Evolutionary conservation across 2,329 filamentous ascomycete species (phyloP).

Genomic region (Neofusicoccum sp.): DNA sequence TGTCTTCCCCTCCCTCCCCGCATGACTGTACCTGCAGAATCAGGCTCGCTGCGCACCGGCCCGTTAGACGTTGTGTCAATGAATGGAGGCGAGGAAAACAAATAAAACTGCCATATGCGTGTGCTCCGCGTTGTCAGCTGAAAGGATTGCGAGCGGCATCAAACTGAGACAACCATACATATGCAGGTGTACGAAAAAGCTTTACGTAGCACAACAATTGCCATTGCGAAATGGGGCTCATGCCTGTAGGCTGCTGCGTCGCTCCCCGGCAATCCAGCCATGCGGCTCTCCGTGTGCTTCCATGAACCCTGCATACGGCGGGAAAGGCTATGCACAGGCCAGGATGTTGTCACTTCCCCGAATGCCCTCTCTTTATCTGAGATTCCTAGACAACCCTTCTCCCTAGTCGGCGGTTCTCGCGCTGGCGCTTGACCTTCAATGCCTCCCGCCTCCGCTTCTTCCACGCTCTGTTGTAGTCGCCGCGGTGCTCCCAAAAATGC

Average conservation of each 20-base stretch:
- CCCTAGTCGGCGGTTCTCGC: slow-evolving; percentile 57
- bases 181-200: slow-evolving; percentile 11
- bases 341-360: neutral
- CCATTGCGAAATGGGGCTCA: slow-evolving; percentile 13
- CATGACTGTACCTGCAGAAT: slow-evolving; percentile 11
- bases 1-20: slow-evolving; percentile 4
- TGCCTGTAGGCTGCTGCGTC: slow-evolving; percentile 4
- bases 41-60: neutral
- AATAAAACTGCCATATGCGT: slow-evolving; percentile 3
- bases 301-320: slow-evolving; percentile 8
- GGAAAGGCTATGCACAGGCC: neutral
- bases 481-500: slow-evolving; percentile 58
- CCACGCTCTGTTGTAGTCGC: slow-evolving; percentile 50
- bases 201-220: slow-evolving; percentile 1
- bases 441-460: slow-evolving; percentile 58
- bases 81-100: slow-evolving; percentile 4
- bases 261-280: slow-evolving; percentile 2
- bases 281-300: slow-evolving; percentile 11
- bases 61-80: neutral
- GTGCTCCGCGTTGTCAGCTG: neutral
- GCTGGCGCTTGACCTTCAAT: slow-evolving; percentile 59
- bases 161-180: slow-evolving; percentile 7
- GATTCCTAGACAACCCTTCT: slow-evolving; percentile 23
- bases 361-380: slow-evolving; percentile 10
- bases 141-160: neutral